Evolutionary conservation across 177 flowering plant species (phyloP).

Genomic region (Telopea speciosissima): DNA sequence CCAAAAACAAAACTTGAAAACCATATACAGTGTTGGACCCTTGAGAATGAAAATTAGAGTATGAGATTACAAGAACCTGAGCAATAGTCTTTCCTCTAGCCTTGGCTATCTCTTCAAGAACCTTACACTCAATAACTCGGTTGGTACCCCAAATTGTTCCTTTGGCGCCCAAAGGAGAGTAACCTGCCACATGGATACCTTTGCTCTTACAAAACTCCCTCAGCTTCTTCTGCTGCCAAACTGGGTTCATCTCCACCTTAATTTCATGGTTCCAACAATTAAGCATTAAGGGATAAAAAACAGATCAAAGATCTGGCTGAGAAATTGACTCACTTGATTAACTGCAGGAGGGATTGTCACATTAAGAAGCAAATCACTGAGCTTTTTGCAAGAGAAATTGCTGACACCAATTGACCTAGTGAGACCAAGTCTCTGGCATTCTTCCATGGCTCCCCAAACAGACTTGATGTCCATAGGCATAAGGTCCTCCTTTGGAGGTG

Average conservation of each 20-base stretch:
- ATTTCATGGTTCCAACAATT: neutral
- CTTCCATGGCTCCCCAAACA: too few relatives aligned
- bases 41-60: neutral
- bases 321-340: neutral
- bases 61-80: neutral
- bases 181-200: neutral
- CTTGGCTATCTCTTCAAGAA: neutral
- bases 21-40: neutral
- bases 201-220: slow-evolving; percentile 10
- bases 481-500: neutral
- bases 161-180: neutral
- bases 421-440: neutral
- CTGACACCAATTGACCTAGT: neutral
- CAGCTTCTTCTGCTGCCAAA: slow-evolving; percentile 18
- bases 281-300: too few relatives aligned
- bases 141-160: neutral
- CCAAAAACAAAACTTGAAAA: neutral
- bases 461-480: neutral
- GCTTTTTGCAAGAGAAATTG: too few relatives aligned
- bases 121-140: neutral
- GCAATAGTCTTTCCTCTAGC: neutral
- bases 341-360: neutral
- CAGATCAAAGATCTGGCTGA: neutral
- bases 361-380: too few relatives aligned
- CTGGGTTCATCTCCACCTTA: slow-evolving; percentile 18